Evolutionary conservation across 495 filamentous ascomycete species (phyloP).

Genomic region (Aspergillus haitiensis): DNA sequence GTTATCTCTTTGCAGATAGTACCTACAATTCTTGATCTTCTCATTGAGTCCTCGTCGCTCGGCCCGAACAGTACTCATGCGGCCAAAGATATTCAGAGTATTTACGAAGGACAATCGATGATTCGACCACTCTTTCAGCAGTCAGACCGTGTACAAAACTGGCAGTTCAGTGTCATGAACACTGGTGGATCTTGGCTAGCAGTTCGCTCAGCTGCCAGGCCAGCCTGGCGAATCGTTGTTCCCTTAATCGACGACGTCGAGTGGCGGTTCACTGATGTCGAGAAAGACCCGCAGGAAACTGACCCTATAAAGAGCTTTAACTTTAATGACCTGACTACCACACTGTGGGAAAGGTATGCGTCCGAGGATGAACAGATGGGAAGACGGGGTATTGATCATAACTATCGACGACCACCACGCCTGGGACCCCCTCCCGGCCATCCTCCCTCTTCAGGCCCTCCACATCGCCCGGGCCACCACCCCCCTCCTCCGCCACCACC

Average conservation of each 20-base stretch:
- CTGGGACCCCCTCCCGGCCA: not conserved
- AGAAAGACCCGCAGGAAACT: conserved; percentile 43
- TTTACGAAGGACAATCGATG: conserved; percentile 53
- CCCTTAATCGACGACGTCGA: conserved; percentile 48
- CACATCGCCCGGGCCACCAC: not conserved
- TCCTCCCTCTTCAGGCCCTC: not conserved
- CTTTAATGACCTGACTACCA: conserved; percentile 34
- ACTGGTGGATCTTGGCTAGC: conserved; percentile 50
- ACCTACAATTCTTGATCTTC: conserved; percentile 52
- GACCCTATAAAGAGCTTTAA: conserved; percentile 38
- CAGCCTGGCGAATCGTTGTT: conserved; percentile 46
- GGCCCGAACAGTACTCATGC: conserved; percentile 30
- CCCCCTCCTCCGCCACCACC: conserved; percentile 7
- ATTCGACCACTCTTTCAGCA: conserved; percentile 41
- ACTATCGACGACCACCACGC: not conserved
- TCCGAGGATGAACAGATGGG: not conserved
- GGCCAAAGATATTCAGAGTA: conserved; percentile 38
- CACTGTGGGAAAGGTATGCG: conserved; percentile 22
- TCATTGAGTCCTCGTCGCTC: conserved; percentile 47
- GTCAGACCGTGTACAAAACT: conserved; percentile 40
- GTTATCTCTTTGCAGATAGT: conserved; percentile 49
- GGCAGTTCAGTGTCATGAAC: conserved; percentile 55
- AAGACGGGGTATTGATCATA: not conserved
- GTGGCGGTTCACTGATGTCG: conserved; percentile 47
- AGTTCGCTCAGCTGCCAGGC: conserved; percentile 42